A percentile compares a stretch with the other conserved stretches of the same genome.
Conservation (phyloP, 371 early-diverging fungal species). For the Mucor racemosus region DNA sequence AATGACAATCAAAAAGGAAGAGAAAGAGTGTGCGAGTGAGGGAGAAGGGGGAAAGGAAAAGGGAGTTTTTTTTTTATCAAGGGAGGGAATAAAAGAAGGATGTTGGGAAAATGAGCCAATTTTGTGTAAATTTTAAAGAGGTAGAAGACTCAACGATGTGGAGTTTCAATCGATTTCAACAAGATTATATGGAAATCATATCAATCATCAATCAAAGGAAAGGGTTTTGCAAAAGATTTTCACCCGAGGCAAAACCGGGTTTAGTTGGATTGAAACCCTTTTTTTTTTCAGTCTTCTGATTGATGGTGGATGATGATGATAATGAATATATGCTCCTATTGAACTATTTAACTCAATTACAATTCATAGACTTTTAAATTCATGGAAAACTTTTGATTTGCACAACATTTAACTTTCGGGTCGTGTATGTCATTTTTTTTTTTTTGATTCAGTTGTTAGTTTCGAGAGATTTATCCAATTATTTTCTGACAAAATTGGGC, state of each 20-base stretch:
- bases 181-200: not conserved
- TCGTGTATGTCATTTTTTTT: too few species aligned
- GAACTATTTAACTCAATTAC: not conserved
- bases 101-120: conserved; percentile 7
- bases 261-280: conserved; percentile 4
- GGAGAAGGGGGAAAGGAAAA: conserved; percentile 10
- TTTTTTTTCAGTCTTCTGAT: not conserved
- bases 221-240: not conserved
- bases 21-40: not conserved
- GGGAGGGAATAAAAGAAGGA: not conserved
- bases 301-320: not conserved
- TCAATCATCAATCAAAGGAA: not conserved
- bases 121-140: conserved; percentile 3
- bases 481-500: too few species aligned
- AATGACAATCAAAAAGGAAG: conserved; percentile 2
- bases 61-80: conserved; percentile 3
- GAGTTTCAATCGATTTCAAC: not conserved
- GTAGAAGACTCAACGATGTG: not conserved
- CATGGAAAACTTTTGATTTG: not conserved
- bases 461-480: too few species aligned
- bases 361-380: too few species aligned
- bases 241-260: conserved; percentile 11
- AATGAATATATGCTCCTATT: not conserved
- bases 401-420: not conserved
- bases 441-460: too few species aligned